Evolutionary conservation across 2,329 filamentous ascomycete genomes (phyloP).

Genomic region (Botrytis sinoallii): DNA sequence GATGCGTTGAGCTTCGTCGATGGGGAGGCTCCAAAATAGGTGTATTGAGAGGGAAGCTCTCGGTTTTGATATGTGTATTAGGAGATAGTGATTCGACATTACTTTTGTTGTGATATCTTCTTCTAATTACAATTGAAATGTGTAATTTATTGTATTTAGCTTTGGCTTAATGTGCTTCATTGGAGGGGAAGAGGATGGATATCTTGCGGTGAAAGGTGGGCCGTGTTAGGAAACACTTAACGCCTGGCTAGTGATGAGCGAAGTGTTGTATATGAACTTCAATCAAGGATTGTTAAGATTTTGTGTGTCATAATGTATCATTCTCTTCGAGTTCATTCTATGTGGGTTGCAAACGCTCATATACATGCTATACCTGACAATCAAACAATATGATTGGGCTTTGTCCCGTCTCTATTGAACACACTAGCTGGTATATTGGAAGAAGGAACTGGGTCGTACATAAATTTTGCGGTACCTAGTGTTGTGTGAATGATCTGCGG

Average conservation of each 20-base stretch:
- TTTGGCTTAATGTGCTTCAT: neutral
- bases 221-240: neutral
- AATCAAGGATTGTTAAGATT: neutral
- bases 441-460: neutral
- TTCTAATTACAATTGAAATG: neutral
- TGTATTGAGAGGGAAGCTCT: neutral
- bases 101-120: neutral
- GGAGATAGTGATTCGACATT: neutral
- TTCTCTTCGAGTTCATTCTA: neutral
- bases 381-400: neutral
- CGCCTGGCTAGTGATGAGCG: neutral
- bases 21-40: conserved; percentile 55
- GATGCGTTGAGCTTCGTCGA: conserved; percentile 93
- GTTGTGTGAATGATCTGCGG: neutral
- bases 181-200: neutral
- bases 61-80: neutral
- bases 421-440: neutral
- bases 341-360: neutral
- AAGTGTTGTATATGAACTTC: neutral
- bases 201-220: neutral
- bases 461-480: neutral
- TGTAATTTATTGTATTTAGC: conserved; percentile 2
- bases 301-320: neutral
- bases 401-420: neutral
- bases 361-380: neutral